These are phyloP conservation scores for Wolfiporia cocos DNA, from an alignment of 1,284 basidiomycete genomes.

Conservation along the genomic window DNA sequence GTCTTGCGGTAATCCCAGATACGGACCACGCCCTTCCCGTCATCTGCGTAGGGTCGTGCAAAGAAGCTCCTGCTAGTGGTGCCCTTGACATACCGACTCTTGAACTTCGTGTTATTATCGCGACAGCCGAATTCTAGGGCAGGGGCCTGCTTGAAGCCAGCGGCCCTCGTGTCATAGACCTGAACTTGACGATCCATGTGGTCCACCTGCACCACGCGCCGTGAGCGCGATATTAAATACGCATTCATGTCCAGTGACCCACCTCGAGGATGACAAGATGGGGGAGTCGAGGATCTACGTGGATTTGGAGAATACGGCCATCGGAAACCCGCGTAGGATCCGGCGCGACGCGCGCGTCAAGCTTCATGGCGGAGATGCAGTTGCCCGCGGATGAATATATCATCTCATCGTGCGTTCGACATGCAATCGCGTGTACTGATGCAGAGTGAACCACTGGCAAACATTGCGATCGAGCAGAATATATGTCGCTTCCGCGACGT, in stretches of 20 bases:
- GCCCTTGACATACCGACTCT: conserved; percentile 21
- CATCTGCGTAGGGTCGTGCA: conserved; percentile 40
- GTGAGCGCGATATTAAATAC: conserved; percentile 1
- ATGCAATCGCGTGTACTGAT: conserved; percentile 31
- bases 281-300: conserved; percentile 36
- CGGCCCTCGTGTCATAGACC: conserved; percentile 38
- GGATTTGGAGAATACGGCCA: conserved; percentile 35
- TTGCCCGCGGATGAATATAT: conserved; percentile 29
- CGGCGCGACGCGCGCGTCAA: conserved; percentile 23
- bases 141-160: conserved; percentile 32
- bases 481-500: conserved; percentile 6
- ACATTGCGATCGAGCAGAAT: conserved; percentile 15
- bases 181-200: conserved; percentile 43
- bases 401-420: conserved; percentile 24
- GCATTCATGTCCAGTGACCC: conserved; percentile 16
- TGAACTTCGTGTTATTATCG: conserved; percentile 10
- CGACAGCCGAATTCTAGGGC: conserved; percentile 41
- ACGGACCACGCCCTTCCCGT: conserved; percentile 24
- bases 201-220: conserved; percentile 32
- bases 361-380: conserved; percentile 27
- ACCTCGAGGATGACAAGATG: conserved; percentile 43
- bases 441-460: conserved; percentile 25
- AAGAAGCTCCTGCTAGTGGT: conserved; percentile 33
- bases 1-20: conserved; percentile 46
- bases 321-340: conserved; percentile 31